Percentiles rank a stretch among this genome's conserved stretches.
Evolutionary conservation across 2,329 filamentous ascomycete species (phyloP).

Genomic region (Talaromyces sp.): DNA sequence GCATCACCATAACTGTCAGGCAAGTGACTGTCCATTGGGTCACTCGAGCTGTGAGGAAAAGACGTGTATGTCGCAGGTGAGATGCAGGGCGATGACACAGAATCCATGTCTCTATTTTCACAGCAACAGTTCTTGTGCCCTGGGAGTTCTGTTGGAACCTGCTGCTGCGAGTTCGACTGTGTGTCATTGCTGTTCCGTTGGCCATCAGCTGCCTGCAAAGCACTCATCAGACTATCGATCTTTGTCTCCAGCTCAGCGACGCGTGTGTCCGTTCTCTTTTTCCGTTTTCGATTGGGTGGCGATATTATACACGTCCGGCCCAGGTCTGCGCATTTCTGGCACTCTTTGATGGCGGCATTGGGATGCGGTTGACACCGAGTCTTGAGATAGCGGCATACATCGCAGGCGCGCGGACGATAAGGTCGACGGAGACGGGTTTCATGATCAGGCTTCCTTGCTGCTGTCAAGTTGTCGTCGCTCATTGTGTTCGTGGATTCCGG

Average conservation of each 20-base stretch:
- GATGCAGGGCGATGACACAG: background rate
- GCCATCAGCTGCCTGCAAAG: background rate
- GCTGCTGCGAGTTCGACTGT: background rate
- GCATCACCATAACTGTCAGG: background rate
- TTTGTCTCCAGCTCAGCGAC: background rate
- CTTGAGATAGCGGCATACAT: background rate
- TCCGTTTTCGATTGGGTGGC: background rate
- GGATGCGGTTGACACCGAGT: background rate
- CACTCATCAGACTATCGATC: background rate
- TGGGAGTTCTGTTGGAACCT: background rate
- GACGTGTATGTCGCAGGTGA: background rate
- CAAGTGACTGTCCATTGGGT: background rate
- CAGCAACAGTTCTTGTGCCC: background rate
- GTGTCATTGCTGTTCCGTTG: background rate
- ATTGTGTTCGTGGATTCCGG: background rate
- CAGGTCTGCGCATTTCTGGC: background rate
- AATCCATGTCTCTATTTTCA: background rate
- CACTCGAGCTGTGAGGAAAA: background rate
- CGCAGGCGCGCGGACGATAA: background rate
- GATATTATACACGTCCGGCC: background rate
- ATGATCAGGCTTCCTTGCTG: background rate
- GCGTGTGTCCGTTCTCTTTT: background rate
- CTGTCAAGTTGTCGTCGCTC: background rate
- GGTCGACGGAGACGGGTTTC: background rate
- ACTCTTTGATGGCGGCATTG: background rate